phyloP scores from a whole-genome alignment of 179 eudicot genomes.

The Drosera spatulata region DNA sequence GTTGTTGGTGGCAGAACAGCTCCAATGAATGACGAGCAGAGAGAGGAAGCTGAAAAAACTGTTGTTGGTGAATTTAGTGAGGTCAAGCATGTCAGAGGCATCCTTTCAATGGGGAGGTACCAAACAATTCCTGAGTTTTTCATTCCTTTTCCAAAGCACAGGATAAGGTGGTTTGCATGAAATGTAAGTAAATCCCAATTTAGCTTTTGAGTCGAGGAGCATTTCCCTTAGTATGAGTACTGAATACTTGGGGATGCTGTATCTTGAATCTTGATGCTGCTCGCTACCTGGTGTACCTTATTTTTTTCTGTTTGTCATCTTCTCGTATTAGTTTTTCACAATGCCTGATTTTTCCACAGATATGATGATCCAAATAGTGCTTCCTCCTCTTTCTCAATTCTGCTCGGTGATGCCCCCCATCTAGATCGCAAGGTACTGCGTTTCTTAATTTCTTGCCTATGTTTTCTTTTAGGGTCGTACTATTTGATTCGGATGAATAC shows the following conservation, averaged over 20 bases:
- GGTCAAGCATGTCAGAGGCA: conserved; percentile 91
- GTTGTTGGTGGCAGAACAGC: conserved; percentile 78
- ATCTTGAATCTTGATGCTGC: too few relatives aligned
- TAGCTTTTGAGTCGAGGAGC: too few relatives aligned
- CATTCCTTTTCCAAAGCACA: too few relatives aligned
- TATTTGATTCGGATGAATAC: conserved; percentile 1
- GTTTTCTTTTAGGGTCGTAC: not conserved
- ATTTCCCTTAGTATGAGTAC: too few relatives aligned
- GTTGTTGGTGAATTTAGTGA: conserved; percentile 80
- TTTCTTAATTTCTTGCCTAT: not conserved
- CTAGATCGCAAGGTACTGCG: conserved; percentile 67
- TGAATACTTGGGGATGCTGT: too few relatives aligned
- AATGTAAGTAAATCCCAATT: too few relatives aligned
- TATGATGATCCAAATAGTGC: conserved; percentile 89
- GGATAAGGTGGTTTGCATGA: too few relatives aligned
- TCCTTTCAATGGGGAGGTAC: conserved; percentile 96
- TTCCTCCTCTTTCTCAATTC: conserved; percentile 81
- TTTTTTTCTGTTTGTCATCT: not conserved
- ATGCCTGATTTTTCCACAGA: conserved; percentile 23
- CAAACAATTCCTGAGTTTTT: too few relatives aligned
- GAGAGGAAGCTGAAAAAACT: conserved; percentile 69
- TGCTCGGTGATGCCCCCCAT: conserved; percentile 95
- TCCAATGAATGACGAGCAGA: conserved; percentile 84
- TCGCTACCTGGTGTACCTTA: not conserved
- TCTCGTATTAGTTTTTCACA: not conserved